phyloP scores from a whole-genome alignment of 352 stramenopile genomes.

The Pythium rhizo-oryzae region DNA sequence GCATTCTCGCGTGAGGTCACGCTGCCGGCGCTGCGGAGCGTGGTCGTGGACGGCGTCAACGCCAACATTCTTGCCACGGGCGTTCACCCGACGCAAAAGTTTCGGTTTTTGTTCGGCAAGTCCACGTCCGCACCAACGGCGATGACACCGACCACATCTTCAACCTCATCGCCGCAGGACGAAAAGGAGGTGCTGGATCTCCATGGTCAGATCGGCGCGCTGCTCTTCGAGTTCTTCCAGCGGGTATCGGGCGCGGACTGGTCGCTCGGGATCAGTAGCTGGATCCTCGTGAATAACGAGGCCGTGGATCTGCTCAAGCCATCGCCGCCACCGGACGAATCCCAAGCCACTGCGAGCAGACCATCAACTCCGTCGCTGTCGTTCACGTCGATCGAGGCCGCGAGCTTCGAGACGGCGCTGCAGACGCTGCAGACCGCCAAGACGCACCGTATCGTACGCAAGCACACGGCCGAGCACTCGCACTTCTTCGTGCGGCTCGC shows the following conservation, averaged over 20 bases:
- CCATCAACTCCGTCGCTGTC: conserved; percentile 22
- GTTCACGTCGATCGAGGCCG: conserved; percentile 61
- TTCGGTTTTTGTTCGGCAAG: conserved; percentile 67
- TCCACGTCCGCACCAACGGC: conserved; percentile 29
- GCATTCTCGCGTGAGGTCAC: conserved; percentile 69
- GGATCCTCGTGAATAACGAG: conserved; percentile 72
- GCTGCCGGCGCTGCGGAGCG: conserved; percentile 42
- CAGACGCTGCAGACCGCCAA: conserved; percentile 68
- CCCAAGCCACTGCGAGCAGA: background rate
- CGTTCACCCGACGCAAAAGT: conserved; percentile 75
- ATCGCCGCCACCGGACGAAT: background rate
- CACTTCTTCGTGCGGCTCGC: conserved; percentile 75
- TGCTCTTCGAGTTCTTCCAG: conserved; percentile 57
- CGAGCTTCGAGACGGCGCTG: conserved; percentile 44
- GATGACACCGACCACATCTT: background rate
- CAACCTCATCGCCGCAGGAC: background rate
- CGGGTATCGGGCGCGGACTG: conserved; percentile 26
- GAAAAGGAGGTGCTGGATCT: conserved; percentile 50
- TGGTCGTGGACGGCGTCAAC: conserved; percentile 52
- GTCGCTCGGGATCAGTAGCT: conserved; percentile 66
- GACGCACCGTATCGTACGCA: conserved; percentile 72
- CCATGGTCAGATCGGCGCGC: conserved; percentile 55
- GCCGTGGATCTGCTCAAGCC: conserved; percentile 57
- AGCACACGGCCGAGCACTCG: conserved; percentile 60
- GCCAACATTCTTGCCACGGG: conserved; percentile 67